A percentile compares a stretch with the other conserved stretches of the same genome.
Evolutionary conservation across 352 stramenopile species (phyloP).

Genomic region (Pythium folliculosum): DNA sequence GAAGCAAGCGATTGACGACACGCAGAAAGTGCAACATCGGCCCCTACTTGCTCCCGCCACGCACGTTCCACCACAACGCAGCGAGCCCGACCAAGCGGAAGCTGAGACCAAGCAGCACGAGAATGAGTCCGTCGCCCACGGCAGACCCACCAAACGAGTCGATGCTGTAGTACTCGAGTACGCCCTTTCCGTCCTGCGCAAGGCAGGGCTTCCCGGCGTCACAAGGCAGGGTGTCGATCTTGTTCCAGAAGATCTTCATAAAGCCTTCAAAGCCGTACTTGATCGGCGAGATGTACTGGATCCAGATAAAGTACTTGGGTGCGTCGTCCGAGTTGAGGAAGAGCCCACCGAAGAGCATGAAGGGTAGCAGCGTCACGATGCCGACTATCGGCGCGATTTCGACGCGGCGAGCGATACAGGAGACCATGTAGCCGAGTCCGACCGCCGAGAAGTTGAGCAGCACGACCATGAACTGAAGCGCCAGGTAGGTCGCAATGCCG

Average conservation of each 20-base stretch:
- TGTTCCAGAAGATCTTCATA: conserved; percentile 37
- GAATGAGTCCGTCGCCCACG: conserved; percentile 36
- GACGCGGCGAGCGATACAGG: conserved; percentile 33
- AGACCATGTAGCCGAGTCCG: conserved; percentile 43
- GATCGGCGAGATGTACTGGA: conserved; percentile 41
- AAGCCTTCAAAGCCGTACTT: conserved; percentile 42
- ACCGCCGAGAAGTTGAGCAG: conserved; percentile 31
- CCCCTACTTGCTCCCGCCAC: conserved; percentile 21
- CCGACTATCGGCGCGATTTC: conserved; percentile 39
- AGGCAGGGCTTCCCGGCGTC: conserved; percentile 35
- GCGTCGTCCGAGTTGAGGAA: conserved; percentile 43
- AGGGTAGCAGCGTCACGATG: conserved; percentile 38
- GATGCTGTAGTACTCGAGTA: conserved; percentile 56
- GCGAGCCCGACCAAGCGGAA: conserved; percentile 39
- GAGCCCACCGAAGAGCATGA: conserved; percentile 42
- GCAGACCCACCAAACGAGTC: conserved; percentile 32
- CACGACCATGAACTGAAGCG: not conserved
- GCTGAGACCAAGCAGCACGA: conserved; percentile 38
- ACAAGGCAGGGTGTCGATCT: conserved; percentile 22
- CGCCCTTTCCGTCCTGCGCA: conserved; percentile 34
- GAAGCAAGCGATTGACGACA: no score
- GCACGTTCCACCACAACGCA: conserved; percentile 34
- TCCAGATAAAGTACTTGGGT: conserved; percentile 44
- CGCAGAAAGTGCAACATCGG: no score
- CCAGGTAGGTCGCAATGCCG: conserved; percentile 17